Evolutionary conservation across 2,329 filamentous ascomycete species (phyloP), one percentile per base, ranked within the genome.

Genomic region (Nemania serpens): DNA sequence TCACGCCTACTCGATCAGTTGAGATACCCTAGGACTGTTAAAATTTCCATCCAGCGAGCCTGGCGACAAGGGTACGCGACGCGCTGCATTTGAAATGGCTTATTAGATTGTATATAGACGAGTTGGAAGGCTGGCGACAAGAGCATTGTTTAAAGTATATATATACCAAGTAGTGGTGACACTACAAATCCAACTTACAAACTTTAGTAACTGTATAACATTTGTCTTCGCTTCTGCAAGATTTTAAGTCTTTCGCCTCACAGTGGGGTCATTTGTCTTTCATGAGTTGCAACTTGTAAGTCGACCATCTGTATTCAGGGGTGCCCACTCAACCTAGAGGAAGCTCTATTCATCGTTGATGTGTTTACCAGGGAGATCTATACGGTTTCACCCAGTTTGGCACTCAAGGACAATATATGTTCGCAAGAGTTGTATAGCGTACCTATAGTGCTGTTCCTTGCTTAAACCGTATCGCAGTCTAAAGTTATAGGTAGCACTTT

Each of bases 21-120:
- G 17, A 59, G 52, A 62, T 59, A 54, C 55, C 42, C 58, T 34
- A n/a, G 41, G 37, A 33, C 41, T 37, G 43, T 54, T 46, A 43
- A 51, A 33, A 12, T 54, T 42, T 56, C 46, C 47, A 41, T 54
- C 43, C 25, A 33, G 46, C 55, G 55, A 55, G 37, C 49, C 39
- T 49, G 29, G 59, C 59, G 41, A 62, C 55, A 55, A 64, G 55
- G 59, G 55, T 54, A 48, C 43, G 20, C 25, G 34, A 48, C 36
- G 25, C 7, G 17, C n/a, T 46, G 43, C 43, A 48, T 54, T 52
- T 50, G 33, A 1, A 42, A 49, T 59, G 43, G 53, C 56, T 59
- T 56, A 45, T 55, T 58, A 61, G 60, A 52, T 50, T 65, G 60
- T 63, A 63, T 58, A 61, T 63, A 65, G 55, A 62, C 55, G 46